These are phyloP conservation scores for Podila verticillata DNA, from an alignment of 192 early-diverging fungal genomes.

Conservation along the genomic window DNA sequence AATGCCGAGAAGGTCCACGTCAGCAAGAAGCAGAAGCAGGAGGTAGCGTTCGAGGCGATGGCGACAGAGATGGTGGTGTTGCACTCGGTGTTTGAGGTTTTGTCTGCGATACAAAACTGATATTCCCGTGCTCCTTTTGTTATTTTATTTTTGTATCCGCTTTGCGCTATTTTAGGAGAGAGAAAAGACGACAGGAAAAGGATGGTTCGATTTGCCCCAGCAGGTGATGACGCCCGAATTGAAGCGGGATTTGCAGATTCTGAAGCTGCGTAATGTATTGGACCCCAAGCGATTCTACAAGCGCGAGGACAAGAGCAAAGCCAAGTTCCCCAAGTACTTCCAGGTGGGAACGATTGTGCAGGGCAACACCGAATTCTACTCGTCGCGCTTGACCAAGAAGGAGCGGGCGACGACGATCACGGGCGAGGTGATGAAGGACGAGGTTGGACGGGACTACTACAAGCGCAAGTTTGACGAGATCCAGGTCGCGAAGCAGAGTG, in stretches of 20 bases:
- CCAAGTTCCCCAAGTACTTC: slow-evolving; percentile 88
- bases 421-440: slow-evolving; percentile 88
- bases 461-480: slow-evolving; percentile 90
- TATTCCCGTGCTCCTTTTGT: neutral
- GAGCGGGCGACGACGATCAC: slow-evolving; percentile 86
- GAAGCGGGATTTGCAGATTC: slow-evolving; percentile 88
- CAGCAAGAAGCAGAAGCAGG: slow-evolving; percentile 50
- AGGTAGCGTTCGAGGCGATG: slow-evolving; percentile 20
- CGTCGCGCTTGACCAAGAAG: slow-evolving; percentile 85
- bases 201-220: slow-evolving; percentile 93
- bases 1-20: slow-evolving; percentile 34
- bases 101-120: neutral
- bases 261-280: slow-evolving; percentile 86
- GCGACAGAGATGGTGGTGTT: neutral
- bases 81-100: neutral
- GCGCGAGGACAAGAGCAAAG: slow-evolving; percentile 66
- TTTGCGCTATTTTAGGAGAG: slow-evolving; percentile 17
- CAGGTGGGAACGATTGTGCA: slow-evolving; percentile 94
- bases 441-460: slow-evolving; percentile 78
- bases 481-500: slow-evolving; percentile 64
- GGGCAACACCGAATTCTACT: slow-evolving; percentile 88
- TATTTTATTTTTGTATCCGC: neutral
- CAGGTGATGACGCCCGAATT: slow-evolving; percentile 88
- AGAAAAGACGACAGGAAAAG: slow-evolving; percentile 51
- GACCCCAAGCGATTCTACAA: slow-evolving; percentile 96